Percentiles rank a stretch among this genome's conserved stretches.
These are phyloP conservation scores for Stromatinia cepivora DNA, from an alignment of 2,329 filamentous ascomycete species.

Conservation along the genomic window DNA sequence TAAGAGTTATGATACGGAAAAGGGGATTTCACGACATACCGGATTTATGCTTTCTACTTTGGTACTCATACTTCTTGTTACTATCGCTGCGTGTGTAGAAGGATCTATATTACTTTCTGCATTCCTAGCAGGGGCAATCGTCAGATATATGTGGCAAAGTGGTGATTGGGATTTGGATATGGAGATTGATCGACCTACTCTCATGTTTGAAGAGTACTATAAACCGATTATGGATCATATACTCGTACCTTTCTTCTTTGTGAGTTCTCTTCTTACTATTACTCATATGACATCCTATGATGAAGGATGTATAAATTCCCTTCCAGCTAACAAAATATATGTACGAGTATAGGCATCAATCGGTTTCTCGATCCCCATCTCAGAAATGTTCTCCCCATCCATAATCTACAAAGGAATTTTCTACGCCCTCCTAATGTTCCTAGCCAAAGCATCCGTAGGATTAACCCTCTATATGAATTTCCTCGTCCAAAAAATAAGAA, in stretches of 20 bases:
- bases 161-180: neutral
- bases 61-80: constrained; percentile 6
- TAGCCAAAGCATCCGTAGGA: constrained; percentile 53
- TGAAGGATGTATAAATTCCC: no score
- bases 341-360: constrained; percentile 11
- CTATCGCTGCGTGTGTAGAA: constrained; percentile 18
- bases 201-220: constrained; percentile 38
- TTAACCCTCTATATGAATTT: constrained; percentile 37
- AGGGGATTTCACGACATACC: neutral
- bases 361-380: constrained; percentile 20
- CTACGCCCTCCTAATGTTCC: constrained; percentile 46
- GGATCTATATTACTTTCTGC: constrained; percentile 15
- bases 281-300: neutral
- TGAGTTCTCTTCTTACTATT: constrained; percentile 41
- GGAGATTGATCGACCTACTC: constrained; percentile 11
- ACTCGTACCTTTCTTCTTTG: constrained; percentile 62
- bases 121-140: constrained; percentile 18
- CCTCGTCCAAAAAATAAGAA: constrained; percentile 4
- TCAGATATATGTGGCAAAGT: constrained; percentile 13
- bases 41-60: constrained; percentile 16
- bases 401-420: constrained; percentile 64
- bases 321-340: neutral
- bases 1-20: neutral
- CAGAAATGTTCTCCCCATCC: constrained; percentile 3
- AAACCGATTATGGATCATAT: constrained; percentile 44